Percentiles rank a stretch among this genome's conserved stretches.
Evolutionary conservation across 2,329 filamentous ascomycete species (phyloP).

Genomic region (Alternaria arbusti): DNA sequence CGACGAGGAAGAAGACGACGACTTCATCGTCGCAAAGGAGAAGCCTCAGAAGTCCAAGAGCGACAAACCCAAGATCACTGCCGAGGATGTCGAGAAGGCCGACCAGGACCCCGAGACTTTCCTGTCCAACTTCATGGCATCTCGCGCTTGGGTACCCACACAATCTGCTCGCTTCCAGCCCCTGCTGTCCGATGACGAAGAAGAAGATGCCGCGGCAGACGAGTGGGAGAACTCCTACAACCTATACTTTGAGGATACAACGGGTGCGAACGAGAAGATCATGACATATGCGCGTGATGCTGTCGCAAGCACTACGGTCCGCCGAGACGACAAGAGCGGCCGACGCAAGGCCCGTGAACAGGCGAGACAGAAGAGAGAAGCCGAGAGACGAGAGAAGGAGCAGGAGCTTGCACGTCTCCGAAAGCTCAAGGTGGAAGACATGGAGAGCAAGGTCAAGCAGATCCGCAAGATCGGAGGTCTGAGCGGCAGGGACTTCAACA

Average conservation of each 20-base stretch:
- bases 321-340: constrained; percentile 79
- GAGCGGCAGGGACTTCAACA: constrained; percentile 67
- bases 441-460: constrained; percentile 82
- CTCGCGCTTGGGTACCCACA: constrained; percentile 83
- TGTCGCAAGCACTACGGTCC: constrained; percentile 79
- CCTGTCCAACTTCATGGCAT: constrained; percentile 93
- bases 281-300: constrained; percentile 89
- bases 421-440: constrained; percentile 88
- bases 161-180: constrained; percentile 73
- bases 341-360: constrained; percentile 80
- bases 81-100: constrained; percentile 70
- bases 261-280: constrained; percentile 84
- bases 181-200: constrained; percentile 91
- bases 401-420: constrained; percentile 83
- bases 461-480: constrained; percentile 90
- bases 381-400: constrained; percentile 75
- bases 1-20: constrained; percentile 66
- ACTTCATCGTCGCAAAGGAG: constrained; percentile 77
- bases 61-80: constrained; percentile 50
- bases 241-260: constrained; percentile 90
- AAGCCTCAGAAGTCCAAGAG: constrained; percentile 46
- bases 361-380: constrained; percentile 78
- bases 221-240: constrained; percentile 94
- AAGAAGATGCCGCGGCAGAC: constrained; percentile 76
- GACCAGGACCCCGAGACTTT: constrained; percentile 91